phyloP scores from a whole-genome alignment of 192 early-diverging fungal genomes.

The Backusella luteola region DNA sequence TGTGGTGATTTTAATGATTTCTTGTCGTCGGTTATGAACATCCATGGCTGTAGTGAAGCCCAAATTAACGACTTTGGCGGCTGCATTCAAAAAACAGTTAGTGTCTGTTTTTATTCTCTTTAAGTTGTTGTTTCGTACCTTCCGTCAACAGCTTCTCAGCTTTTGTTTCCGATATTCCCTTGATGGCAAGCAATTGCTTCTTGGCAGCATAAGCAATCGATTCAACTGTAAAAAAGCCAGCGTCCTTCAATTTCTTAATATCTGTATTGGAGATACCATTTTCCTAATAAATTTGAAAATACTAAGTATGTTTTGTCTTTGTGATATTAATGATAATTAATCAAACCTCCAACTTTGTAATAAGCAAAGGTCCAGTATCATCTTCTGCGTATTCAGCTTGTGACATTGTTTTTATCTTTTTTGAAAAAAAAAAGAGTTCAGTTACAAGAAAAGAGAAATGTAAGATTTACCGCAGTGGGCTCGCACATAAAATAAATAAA shows the following conservation, averaged over 20 bases:
- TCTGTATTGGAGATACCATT: slow-evolving; percentile 67
- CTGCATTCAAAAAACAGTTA: slow-evolving; percentile 39
- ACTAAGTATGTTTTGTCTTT: neutral
- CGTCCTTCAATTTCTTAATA: slow-evolving; percentile 83
- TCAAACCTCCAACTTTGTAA: neutral
- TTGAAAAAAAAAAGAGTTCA: neutral
- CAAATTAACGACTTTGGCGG: slow-evolving; percentile 89
- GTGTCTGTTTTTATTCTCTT: neutral
- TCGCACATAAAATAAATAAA: neutral
- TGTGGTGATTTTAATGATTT: slow-evolving; percentile 82
- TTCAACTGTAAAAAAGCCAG: slow-evolving; percentile 91
- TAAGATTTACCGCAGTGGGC: neutral
- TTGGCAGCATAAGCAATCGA: slow-evolving; percentile 90
- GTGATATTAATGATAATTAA: neutral
- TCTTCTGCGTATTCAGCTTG: neutral
- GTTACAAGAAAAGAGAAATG: neutral
- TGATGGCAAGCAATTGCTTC: slow-evolving; percentile 82
- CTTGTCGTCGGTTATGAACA: slow-evolving; percentile 78
- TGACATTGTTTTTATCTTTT: neutral
- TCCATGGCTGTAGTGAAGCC: slow-evolving; percentile 95
- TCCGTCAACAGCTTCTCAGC: slow-evolving; percentile 93
- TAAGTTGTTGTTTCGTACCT: slow-evolving; percentile 42
- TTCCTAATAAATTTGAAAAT: slow-evolving; percentile 42
- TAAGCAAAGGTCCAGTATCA: slow-evolving; percentile 4
- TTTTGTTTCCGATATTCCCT: slow-evolving; percentile 94